Percentiles rank a stretch among this genome's conserved stretches.
Evolutionary conservation across 2,329 filamentous ascomycete genomes (phyloP).

Genomic region (Teratosphaeria destructans): DNA sequence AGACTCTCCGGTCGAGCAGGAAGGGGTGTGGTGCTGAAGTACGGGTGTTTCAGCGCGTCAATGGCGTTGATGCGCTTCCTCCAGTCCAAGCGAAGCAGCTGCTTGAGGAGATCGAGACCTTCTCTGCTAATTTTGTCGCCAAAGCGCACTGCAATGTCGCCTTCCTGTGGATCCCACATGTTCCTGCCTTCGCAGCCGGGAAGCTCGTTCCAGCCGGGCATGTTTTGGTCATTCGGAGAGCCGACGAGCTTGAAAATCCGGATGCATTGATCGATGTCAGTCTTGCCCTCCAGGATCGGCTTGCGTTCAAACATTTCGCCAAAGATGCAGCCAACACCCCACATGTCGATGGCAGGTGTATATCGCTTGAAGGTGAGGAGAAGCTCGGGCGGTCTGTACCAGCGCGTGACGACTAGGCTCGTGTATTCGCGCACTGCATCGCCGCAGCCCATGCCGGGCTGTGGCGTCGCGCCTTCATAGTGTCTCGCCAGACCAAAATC

Average conservation of each 20-base stretch:
- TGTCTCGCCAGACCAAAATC: conserved; percentile 92
- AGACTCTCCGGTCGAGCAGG: conserved; percentile 77
- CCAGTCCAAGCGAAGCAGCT: conserved; percentile 85
- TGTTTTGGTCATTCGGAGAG: conserved; percentile 75
- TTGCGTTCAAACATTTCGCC: conserved; percentile 94
- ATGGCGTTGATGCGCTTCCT: conserved; percentile 80
- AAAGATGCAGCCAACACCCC: conserved; percentile 98
- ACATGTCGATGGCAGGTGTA: conserved; percentile 96
- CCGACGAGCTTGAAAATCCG: conserved; percentile 91
- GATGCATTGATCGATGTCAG: conserved; percentile 79
- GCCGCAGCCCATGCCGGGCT: conserved; percentile 67
- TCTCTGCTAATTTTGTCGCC: conserved; percentile 38
- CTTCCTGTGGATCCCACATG: conserved; percentile 47
- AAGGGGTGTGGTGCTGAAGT: conserved; percentile 69
- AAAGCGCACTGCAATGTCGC: conserved; percentile 65
- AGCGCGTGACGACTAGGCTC: conserved; percentile 88
- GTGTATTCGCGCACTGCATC: conserved; percentile 87
- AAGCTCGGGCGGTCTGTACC: conserved; percentile 92
- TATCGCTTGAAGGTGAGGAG: conserved; percentile 79
- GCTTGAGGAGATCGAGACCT: conserved; percentile 68
- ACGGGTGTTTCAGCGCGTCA: conserved; percentile 84
- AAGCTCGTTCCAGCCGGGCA: conserved; percentile 81
- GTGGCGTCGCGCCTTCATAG: conserved; percentile 76
- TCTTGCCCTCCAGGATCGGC: conserved; percentile 83
- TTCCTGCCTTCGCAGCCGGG: conserved; percentile 70